A percentile compares a stretch with the other conserved stretches of the same genome.
Conservation (phyloP, 1,284 basidiomycete genomes). For the Austroboletus niveus region DNA sequence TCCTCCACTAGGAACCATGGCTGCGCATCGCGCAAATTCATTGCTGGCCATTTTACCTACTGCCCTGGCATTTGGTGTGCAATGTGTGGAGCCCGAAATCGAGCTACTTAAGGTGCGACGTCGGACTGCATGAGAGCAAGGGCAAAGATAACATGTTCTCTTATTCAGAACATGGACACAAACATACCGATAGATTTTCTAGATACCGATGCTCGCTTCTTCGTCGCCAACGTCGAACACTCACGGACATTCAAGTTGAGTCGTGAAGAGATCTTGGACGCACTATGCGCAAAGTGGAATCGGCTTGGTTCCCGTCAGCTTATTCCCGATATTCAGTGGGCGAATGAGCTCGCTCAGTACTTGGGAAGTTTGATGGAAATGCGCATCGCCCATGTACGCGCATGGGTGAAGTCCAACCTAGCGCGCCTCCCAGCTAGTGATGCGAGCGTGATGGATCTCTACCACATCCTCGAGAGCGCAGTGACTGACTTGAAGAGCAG, state of each 20-base stretch:
- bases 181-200: conserved; percentile 36
- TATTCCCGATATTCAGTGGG: conserved; percentile 44
- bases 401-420: conserved; percentile 50
- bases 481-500: conserved; percentile 44
- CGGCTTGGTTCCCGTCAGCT: conserved; percentile 31
- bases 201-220: conserved; percentile 41
- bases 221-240: conserved; percentile 27
- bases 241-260: conserved; percentile 5
- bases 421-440: conserved; percentile 44
- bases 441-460: conserved; percentile 46
- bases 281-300: conserved; percentile 36
- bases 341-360: conserved; percentile 35
- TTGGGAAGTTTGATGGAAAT: conserved; percentile 39
- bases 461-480: conserved; percentile 40
- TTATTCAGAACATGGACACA: conserved; percentile 48
- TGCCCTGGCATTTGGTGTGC: conserved; percentile 46
- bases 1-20: conserved; percentile 50
- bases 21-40: conserved; percentile 49
- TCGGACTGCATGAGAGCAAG: background rate
- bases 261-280: conserved; percentile 29
- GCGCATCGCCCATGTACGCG: conserved; percentile 44
- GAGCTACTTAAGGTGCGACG: conserved; percentile 50
- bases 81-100: conserved; percentile 43
- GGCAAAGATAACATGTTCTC: background rate
- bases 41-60: conserved; percentile 41